These are phyloP conservation scores for Haplosporangium gracile DNA, from an alignment of 192 early-diverging fungal genomes.

Conservation along the genomic window DNA sequence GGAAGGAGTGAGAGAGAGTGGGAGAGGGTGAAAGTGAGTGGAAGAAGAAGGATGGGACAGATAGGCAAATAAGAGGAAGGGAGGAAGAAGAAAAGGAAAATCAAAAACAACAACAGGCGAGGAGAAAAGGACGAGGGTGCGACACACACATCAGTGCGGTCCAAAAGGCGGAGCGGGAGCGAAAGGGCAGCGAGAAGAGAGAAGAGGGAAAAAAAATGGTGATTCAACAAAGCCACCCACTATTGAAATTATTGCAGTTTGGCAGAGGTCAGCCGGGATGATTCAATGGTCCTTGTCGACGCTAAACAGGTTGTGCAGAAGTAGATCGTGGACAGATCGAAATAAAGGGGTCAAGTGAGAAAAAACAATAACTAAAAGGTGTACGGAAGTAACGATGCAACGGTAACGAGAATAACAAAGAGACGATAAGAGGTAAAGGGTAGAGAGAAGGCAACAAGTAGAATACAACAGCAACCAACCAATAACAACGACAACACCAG, in stretches of 20 bases:
- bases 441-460: too few species aligned
- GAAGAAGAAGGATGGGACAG: neutral
- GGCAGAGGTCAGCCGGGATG: too few species aligned
- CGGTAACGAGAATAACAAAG: neutral
- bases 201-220: conserved; percentile 11
- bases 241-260: too few species aligned
- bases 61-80: neutral
- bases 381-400: neutral
- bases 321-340: neutral
- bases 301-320: neutral
- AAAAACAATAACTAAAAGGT: neutral
- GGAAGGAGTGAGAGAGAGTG: neutral
- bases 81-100: neutral
- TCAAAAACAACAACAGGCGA: too few species aligned
- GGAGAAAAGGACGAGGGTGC: too few species aligned
- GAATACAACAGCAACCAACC: neutral
- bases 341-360: neutral
- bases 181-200: neutral
- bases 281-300: too few species aligned
- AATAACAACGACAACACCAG: neutral
- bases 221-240: too few species aligned
- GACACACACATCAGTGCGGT: too few species aligned
- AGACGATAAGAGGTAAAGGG: too few species aligned
- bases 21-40: neutral
- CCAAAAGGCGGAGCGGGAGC: too few species aligned